phyloP scores from a whole-genome alignment of 768 basidiomycete species.

The Naganishia kalamii region DNA sequence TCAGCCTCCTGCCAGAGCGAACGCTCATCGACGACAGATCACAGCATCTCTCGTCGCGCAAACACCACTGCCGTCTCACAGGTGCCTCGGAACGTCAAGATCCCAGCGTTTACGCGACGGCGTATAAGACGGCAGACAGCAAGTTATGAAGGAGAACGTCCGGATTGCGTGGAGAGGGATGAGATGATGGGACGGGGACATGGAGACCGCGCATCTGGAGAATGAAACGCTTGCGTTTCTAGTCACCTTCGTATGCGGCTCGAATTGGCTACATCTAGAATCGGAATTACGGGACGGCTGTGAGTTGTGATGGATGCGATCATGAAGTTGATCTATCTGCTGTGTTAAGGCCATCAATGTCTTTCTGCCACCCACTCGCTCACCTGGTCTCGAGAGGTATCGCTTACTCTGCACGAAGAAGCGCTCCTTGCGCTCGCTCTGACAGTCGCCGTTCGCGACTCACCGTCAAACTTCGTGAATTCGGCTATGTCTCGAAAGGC shows the following conservation, averaged over 20 bases:
- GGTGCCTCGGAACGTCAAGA: conserved; percentile 13
- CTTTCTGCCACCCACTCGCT: too few relatives aligned
- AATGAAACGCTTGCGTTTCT: neutral
- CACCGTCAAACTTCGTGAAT: too few relatives aligned
- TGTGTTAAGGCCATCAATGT: too few relatives aligned
- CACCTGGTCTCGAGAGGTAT: too few relatives aligned
- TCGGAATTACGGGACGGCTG: neutral
- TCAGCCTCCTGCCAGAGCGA: neutral
- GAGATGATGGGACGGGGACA: neutral
- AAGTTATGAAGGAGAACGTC: neutral
- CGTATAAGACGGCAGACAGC: conserved; percentile 16
- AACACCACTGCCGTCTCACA: conserved; percentile 13
- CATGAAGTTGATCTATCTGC: too few relatives aligned
- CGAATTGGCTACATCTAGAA: neutral
- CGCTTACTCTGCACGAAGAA: too few relatives aligned
- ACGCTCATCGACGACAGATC: neutral
- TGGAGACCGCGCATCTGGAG: neutral
- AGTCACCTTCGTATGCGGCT: neutral
- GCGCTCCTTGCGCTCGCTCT: too few relatives aligned
- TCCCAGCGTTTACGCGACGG: neutral
- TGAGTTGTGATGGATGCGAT: too few relatives aligned
- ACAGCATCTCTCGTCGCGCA: neutral
- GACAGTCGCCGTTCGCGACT: too few relatives aligned
- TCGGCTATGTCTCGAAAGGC: too few relatives aligned
- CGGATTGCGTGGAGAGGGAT: neutral